Evolutionary conservation across 306 rosid genomes (phyloP), one percentile per base, ranked within the genome.

Genomic region (Crotalaria pallida): DNA sequence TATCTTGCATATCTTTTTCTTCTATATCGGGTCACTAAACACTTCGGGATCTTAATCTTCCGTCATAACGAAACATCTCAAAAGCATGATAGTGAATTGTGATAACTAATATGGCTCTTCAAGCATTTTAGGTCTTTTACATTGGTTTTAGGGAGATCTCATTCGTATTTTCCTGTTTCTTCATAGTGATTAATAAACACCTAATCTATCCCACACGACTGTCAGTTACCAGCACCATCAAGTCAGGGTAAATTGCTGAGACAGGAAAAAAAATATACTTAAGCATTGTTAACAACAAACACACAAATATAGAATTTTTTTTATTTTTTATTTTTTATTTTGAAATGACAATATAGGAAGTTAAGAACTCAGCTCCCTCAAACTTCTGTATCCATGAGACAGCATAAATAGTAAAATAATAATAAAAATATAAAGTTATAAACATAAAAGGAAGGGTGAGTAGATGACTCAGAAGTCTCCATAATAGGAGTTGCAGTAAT

Each of bases 291-390:
- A 10, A 27, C 47, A 10, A 27, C 47, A 53, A 3, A 23, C 34
- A 47, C 55, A 78, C 64, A 57, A 56, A 16, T 64, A 58, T 29
- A n/a, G n/a, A n/a, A n/a, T n/a, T n/a, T n/a, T n/a, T n/a, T n/a
- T n/a, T n/a, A n/a, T n/a, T n/a, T n/a, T n/a, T n/a, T n/a, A n/a
- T n/a, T n/a, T n/a, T n/a, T n/a, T n/a, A n/a, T n/a, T n/a, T n/a
- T n/a, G n/a, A n/a, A n/a, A n/a, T n/a, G n/a, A n/a, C n/a, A n/a
- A n/a, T n/a, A n/a, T n/a, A n/a, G n/a, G n/a, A n/a, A n/a, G n/a
- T n/a, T n/a, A 24, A 60, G 18, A 51, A 23, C 29, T 24, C 45
- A 57, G 74, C 53, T 64, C 13, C 45, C 27, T 71, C 48, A 71
- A 47, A 29, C 36, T 55, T 50, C 59, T 36, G 56, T 56, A 23